Base-by-base conservation (phyloP, 352 stramenopile genomes). In the Saprolegnia diclina region DNA sequence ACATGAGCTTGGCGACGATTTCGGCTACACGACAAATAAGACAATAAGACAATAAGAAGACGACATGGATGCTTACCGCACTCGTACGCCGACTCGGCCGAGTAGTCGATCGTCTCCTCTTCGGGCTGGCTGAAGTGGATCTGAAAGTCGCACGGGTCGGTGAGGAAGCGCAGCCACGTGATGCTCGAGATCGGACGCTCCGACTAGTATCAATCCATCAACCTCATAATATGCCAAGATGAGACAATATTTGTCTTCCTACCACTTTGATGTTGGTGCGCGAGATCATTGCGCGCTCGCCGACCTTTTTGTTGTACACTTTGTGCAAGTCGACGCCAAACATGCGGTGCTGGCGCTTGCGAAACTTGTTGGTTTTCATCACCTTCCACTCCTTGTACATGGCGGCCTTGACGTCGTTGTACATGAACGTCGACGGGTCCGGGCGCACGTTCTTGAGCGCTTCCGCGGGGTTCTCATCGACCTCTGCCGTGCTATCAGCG, bases 311-410 rank as follows among this genome's bases (percentile, higher is more conserved):
- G 75, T 94, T 95, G 76, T 94, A 94, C 29, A 91, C 85, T 67
- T 94, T 95, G 83, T 93, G 91, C 68, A 91, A 78, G 57, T 94
- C 86, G 63, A 95, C 81, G 54, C 87, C 87, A 24, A 95, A 72
- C 85, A 95, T 94, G 26, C 87, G 85, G 44, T 92, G 83, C 75
- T 95, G 87, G 65, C 87, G 87, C 72, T 94, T 94, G 76, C 87
- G 86, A 67, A 91, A 95, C 71, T 95, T 95, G 80, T 95, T 95
- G 71, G 93, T 95, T 76, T 95, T 95, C 67, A 92, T 90, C 45
- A 95, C 81, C 38, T 88, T 87, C 87, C 87, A 95, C 71, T 95
- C 87, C 72, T 95, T 94, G 75, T 93, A 95, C 85, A 93, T 94
- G 5, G 82, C 87, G 2, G 85, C 87, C 22, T 85, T 95, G 59